A percentile compares a stretch with the other conserved stretches of the same genome.
These are phyloP conservation scores for Aureobasidium sp. DNA, from an alignment of 2,329 filamentous ascomycete genomes.

Conservation along the genomic window DNA sequence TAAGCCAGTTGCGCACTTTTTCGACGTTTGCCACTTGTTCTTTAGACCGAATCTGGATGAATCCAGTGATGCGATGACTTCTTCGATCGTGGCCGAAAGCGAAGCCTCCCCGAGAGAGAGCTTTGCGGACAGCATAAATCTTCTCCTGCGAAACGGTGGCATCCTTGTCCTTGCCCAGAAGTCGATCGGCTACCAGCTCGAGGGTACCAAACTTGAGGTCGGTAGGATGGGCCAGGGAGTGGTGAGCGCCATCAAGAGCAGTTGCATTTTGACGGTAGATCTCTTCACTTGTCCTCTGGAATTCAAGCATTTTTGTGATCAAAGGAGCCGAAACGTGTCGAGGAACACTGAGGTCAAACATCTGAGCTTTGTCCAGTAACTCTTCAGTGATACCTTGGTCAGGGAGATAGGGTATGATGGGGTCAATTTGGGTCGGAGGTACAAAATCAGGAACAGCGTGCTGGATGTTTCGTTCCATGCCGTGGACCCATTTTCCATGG, in stretches of 20 bases:
- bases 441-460: constrained; percentile 44
- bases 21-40: constrained; percentile 46
- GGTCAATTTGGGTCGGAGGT: constrained; percentile 34
- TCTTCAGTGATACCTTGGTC: constrained; percentile 26
- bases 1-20: constrained; percentile 44
- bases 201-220: constrained; percentile 41
- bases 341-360: constrained; percentile 35
- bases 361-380: constrained; percentile 26
- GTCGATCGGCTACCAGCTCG: constrained; percentile 35
- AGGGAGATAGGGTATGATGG: constrained; percentile 45
- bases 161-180: constrained; percentile 26
- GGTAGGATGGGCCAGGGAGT: constrained; percentile 34
- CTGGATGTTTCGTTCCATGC: constrained; percentile 30
- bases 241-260: constrained; percentile 42
- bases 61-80: constrained; percentile 43
- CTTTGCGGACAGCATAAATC: constrained; percentile 61
- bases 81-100: constrained; percentile 50
- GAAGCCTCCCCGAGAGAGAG: constrained; percentile 51
- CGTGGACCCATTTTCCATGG: constrained; percentile 41
- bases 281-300: constrained; percentile 36
- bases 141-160: constrained; percentile 20
- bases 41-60: constrained; percentile 55
- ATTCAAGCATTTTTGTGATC: constrained; percentile 33
- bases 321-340: constrained; percentile 36
- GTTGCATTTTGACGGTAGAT: constrained; percentile 40